phyloP scores from a whole-genome alignment of 805 yeast genomes.

The Brettanomyces bruxellensis region DNA sequence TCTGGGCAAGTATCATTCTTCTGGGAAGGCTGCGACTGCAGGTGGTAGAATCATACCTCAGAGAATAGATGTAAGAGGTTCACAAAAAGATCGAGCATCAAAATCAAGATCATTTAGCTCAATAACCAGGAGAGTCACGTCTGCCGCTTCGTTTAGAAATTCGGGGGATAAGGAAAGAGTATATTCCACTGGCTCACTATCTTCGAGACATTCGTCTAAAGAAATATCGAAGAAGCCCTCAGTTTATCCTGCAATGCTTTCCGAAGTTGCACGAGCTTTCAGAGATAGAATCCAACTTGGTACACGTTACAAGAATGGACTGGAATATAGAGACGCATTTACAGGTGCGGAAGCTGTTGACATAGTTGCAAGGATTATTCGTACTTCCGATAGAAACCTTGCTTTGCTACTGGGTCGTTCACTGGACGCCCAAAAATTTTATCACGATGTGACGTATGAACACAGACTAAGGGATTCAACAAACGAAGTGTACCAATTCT shows the following conservation, averaged over 20 bases:
- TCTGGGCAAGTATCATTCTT: constrained; percentile 27
- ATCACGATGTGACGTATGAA: constrained; percentile 93
- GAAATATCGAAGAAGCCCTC: constrained; percentile 47
- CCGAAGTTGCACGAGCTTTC: constrained; percentile 75
- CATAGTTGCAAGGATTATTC: constrained; percentile 71
- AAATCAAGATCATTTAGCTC: constrained; percentile 41
- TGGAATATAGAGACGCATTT: constrained; percentile 86
- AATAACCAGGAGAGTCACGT: constrained; percentile 29
- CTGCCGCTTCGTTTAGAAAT: constrained; percentile 22
- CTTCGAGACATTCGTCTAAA: constrained; percentile 39
- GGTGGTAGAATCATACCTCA: constrained; percentile 40
- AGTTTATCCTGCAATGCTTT: constrained; percentile 84
- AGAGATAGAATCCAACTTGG: constrained; percentile 61
- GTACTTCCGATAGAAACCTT: constrained; percentile 85
- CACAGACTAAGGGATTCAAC: constrained; percentile 85
- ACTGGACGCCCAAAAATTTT: constrained; percentile 85
- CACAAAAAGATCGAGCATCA: constrained; percentile 23
- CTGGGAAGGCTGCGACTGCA: constrained; percentile 27
- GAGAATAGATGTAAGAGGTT: constrained; percentile 28
- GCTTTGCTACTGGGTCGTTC: constrained; percentile 87
- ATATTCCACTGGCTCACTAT: constrained; percentile 19
- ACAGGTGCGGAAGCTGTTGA: constrained; percentile 94
- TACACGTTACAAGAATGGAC: constrained; percentile 81
- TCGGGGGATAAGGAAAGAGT: constrained; percentile 23
- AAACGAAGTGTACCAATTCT: constrained; percentile 81